These are phyloP conservation scores for Pythium apleroticum DNA, from an alignment of 352 stramenopile genomes.

Conservation along the genomic window DNA sequence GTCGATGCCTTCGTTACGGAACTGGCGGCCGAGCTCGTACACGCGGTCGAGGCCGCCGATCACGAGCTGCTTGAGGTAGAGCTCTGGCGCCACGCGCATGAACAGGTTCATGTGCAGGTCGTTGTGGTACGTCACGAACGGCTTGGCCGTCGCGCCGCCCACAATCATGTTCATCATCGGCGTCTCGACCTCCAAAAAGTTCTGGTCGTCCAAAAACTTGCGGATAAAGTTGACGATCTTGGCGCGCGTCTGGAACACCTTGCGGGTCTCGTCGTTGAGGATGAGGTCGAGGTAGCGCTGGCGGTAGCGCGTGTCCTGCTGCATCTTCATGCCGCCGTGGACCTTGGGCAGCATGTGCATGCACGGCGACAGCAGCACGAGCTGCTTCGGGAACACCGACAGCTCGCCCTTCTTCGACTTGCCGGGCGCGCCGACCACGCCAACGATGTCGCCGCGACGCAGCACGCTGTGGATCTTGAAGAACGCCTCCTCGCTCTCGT, in stretches of 20 bases:
- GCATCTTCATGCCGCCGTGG: constrained; percentile 63
- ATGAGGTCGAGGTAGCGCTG: constrained; percentile 97
- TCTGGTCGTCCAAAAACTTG: constrained; percentile 89
- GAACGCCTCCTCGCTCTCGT: constrained; percentile 58
- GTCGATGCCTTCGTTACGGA: constrained; percentile 99
- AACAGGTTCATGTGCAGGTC: constrained; percentile 96
- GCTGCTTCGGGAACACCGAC: constrained; percentile 92
- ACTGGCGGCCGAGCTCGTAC: constrained; percentile 98
- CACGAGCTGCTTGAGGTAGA: constrained; percentile 98
- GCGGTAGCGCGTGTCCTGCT: constrained; percentile 82
- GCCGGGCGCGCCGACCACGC: constrained; percentile 91
- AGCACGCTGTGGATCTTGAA: constrained; percentile 88
- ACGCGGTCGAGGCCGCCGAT: constrained; percentile 98
- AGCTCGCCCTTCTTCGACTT: constrained; percentile 99
- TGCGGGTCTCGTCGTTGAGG: constrained; percentile 92
- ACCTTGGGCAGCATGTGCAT: constrained; percentile 86
- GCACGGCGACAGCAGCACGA: constrained; percentile 79
- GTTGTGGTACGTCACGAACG: constrained; percentile 98
- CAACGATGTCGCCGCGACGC: constrained; percentile 96
- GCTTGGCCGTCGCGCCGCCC: constrained; percentile 95
- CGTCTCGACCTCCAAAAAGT: constrained; percentile 99
- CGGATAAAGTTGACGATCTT: constrained; percentile 95
- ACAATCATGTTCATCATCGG: constrained; percentile 96
- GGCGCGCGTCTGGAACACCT: constrained; percentile 92
- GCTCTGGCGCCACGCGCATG: constrained; percentile 96